Evolutionary conservation across 495 filamentous ascomycete species (phyloP).

Genomic region (Neurospora tetrasperma): DNA sequence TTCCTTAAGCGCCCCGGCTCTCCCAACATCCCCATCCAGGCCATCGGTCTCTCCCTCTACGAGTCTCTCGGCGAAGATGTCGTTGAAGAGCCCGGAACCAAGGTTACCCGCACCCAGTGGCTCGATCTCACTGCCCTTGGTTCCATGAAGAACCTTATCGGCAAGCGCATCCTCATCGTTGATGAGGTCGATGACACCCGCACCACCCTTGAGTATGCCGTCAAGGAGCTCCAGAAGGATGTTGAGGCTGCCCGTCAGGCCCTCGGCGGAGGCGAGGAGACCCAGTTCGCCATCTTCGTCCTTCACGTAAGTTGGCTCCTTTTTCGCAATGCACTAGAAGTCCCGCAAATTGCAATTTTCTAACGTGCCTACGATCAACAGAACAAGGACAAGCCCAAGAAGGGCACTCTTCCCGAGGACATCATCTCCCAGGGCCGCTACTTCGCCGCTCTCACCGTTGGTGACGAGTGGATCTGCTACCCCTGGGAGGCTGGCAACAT

Average conservation of each 20-base stretch:
- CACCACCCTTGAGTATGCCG: conserved; percentile 94
- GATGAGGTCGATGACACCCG: conserved; percentile 98
- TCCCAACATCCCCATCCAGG: conserved; percentile 98
- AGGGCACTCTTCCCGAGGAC: conserved; percentile 70
- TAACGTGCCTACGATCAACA: conserved; percentile 24
- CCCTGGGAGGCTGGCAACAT: conserved; percentile 99
- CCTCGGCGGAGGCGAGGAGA: conserved; percentile 58
- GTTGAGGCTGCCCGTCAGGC: conserved; percentile 71
- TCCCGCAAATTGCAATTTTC: background rate
- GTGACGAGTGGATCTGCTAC: conserved; percentile 96
- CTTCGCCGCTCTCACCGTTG: conserved; percentile 74
- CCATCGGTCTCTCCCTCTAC: conserved; percentile 95
- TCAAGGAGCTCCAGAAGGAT: conserved; percentile 92
- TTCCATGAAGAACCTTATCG: conserved; percentile 85
- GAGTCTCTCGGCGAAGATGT: conserved; percentile 59
- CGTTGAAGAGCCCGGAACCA: conserved; percentile 68
- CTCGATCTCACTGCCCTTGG: conserved; percentile 77
- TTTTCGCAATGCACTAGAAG: background rate
- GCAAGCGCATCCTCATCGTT: conserved; percentile 95
- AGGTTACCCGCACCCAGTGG: conserved; percentile 98
- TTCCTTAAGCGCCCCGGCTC: conserved; percentile 86
- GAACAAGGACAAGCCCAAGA: conserved; percentile 96
- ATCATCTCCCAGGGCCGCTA: conserved; percentile 72
- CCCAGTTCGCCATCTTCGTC: conserved; percentile 87
- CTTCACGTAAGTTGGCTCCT: conserved; percentile 61